Conservation (phyloP, 371 early-diverging fungal species). For the Mortierella sp. region DNA sequence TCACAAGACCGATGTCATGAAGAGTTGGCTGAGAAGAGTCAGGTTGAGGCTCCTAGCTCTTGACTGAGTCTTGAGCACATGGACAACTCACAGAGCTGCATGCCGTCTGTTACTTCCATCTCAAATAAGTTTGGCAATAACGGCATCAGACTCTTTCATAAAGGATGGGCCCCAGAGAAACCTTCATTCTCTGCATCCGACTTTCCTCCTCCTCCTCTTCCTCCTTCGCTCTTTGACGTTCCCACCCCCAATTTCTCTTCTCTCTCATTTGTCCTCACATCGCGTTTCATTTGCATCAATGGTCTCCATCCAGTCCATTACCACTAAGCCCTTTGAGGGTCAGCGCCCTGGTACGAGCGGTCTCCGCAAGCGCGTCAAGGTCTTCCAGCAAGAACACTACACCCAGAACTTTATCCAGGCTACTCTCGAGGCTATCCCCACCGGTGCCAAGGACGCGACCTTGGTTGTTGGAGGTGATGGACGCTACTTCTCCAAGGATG, state of each 20-base stretch:
- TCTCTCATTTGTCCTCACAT: neutral
- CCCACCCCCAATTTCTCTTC: neutral
- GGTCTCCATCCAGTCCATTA: constrained; percentile 61
- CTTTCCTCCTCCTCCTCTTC: neutral
- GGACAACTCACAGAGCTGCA: too few relatives aligned
- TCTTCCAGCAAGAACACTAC: constrained; percentile 94
- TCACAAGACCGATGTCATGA: too few relatives aligned
- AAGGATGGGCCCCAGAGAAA: too few relatives aligned
- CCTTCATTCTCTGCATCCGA: neutral
- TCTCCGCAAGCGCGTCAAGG: constrained; percentile 93
- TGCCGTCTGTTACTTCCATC: too few relatives aligned
- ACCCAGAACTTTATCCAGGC: constrained; percentile 96
- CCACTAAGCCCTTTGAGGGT: constrained; percentile 81
- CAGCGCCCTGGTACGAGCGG: constrained; percentile 99
- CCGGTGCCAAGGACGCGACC: constrained; percentile 79
- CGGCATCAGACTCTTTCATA: too few relatives aligned
- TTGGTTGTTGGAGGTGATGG: constrained; percentile 98
- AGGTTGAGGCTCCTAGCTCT: too few relatives aligned
- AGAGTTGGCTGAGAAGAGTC: neutral
- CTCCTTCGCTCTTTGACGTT: neutral
- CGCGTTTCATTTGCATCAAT: constrained; percentile 10
- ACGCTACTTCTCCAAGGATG: constrained; percentile 88
- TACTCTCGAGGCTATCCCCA: constrained; percentile 85
- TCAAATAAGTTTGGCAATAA: too few relatives aligned
- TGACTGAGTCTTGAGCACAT: too few relatives aligned